Conservation (phyloP, 1,284 basidiomycete species). For the Kwoniella shivajii region DNA sequence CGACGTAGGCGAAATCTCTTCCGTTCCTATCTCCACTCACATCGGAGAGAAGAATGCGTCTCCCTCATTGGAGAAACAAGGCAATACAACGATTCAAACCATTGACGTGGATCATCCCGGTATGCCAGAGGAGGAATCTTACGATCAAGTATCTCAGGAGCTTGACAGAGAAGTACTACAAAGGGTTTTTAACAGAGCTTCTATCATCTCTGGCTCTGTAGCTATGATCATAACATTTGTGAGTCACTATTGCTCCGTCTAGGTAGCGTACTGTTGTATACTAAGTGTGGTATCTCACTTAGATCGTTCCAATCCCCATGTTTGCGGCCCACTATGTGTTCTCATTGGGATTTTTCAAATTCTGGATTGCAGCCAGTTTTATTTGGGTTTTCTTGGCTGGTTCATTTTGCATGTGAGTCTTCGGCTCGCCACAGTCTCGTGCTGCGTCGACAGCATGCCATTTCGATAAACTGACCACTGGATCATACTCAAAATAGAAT, state of each 20-base stretch:
- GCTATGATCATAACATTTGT: constrained; percentile 25
- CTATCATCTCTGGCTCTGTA: constrained; percentile 18
- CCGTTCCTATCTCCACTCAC: not conserved
- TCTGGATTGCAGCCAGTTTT: constrained; percentile 60
- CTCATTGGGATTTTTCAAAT: constrained; percentile 58
- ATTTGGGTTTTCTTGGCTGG: constrained; percentile 24
- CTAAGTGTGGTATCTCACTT: not conserved
- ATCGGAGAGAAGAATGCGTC: not conserved
- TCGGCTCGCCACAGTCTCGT: not conserved
- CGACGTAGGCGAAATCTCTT: not conserved
- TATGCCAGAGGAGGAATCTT: not conserved
- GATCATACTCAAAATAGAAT: no score
- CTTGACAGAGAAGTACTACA: constrained; percentile 20
- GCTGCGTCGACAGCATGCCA: not conserved
- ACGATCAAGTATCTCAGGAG: not conserved
- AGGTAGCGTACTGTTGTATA: not conserved
- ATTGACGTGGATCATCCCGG: not conserved
- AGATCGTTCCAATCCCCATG: constrained; percentile 58
- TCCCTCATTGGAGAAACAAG: not conserved
- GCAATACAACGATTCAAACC: constrained; percentile 1
- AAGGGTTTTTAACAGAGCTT: constrained; percentile 22
- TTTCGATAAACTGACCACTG: not conserved
- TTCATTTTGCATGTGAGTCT: constrained; percentile 23
- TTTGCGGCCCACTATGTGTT: constrained; percentile 62
- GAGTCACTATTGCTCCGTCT: constrained; percentile 6